A percentile compares a stretch with the other conserved stretches of the same genome.
phyloP scores from a whole-genome alignment of 2,329 filamentous ascomycete species.

The Cladobotryum mycophilum region DNA sequence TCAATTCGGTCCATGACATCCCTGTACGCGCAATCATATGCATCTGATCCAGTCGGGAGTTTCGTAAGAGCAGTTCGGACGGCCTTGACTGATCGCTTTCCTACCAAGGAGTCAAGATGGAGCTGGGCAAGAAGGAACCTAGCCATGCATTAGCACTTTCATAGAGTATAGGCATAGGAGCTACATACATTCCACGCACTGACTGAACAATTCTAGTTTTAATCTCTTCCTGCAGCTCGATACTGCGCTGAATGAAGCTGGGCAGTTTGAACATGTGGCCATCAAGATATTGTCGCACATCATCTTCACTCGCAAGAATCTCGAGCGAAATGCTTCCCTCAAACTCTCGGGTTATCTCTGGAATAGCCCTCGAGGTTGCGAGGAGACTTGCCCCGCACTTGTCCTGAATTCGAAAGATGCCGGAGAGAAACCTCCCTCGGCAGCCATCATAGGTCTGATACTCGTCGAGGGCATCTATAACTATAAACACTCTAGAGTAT shows the following conservation, averaged over 20 bases:
- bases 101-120: constrained; percentile 6
- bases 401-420: constrained; percentile 4
- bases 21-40: constrained; percentile 32
- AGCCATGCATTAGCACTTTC: background rate
- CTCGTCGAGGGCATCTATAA: constrained; percentile 23
- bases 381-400: constrained; percentile 12
- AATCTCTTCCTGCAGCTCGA: constrained; percentile 8
- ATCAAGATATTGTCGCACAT: constrained; percentile 13
- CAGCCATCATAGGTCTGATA: background rate
- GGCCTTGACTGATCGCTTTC: constrained; percentile 16
- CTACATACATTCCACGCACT: constrained; percentile 16
- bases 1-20: constrained; percentile 36
- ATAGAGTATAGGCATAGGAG: background rate
- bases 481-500: constrained; percentile 11
- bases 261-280: constrained; percentile 1
- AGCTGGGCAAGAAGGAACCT: constrained; percentile 16
- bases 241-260: background rate
- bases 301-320: constrained; percentile 13
- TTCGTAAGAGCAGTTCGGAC: constrained; percentile 24
- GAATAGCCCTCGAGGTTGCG: constrained; percentile 19
- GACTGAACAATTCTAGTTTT: background rate
- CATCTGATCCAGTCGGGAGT: background rate
- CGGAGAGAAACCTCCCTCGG: background rate
- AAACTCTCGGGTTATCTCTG: constrained; percentile 11
- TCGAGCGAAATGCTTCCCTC: background rate